Evolutionary conservation across 1,139 yeast genomes (phyloP), one percentile per base, ranked within the genome.

Genomic region (Candida tetrigidarum): DNA sequence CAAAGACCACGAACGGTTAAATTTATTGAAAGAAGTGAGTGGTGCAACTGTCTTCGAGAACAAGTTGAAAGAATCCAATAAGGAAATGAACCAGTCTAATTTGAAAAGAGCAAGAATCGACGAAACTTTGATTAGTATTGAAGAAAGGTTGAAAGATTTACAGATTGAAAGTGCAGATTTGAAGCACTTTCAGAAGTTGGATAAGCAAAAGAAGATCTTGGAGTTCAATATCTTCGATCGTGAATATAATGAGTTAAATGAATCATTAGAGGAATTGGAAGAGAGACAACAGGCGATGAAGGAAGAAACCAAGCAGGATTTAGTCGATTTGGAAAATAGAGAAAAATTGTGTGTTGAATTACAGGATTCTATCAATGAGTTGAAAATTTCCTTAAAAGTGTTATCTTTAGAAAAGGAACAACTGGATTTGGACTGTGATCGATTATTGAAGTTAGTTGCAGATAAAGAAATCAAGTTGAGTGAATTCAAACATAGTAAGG

Each of bases 41-140:
- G 99, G 99, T 12, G 97, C 98, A 0, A 86, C 84, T 48, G 88
- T 92, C 1, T 93, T 93, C 65, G 99, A 93, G 60, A 72, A 78
- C 40, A 88, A 90, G 58, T 71, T 92, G 46, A 79, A 80, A 48
- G 96, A 91, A 48, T 88, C 97, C 1, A 69, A 78, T 53, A 86
- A 84, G 56, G 93, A 90, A 55, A 88, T 93, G 91, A 72, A 71
- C 10, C 83, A 81, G 47, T 84, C 96, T 0, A 81, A 79, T 50
- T 76, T 74, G 50, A 89, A 90, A 56, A 77, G 85, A 50, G 83
- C 78, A 45, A 81, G 91, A 58, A 89, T 90, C 44, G 89, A 84
- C 50, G 91, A 85, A 53, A 83, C 91, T 57, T 72, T 93, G 56
- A 64, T 66, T 6, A 84, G 86, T 46, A 83, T 93, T 39, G 83